phyloP scores from a whole-genome alignment of 2,329 filamentous ascomycete species.

The Arthrobotrys sinensis region DNA sequence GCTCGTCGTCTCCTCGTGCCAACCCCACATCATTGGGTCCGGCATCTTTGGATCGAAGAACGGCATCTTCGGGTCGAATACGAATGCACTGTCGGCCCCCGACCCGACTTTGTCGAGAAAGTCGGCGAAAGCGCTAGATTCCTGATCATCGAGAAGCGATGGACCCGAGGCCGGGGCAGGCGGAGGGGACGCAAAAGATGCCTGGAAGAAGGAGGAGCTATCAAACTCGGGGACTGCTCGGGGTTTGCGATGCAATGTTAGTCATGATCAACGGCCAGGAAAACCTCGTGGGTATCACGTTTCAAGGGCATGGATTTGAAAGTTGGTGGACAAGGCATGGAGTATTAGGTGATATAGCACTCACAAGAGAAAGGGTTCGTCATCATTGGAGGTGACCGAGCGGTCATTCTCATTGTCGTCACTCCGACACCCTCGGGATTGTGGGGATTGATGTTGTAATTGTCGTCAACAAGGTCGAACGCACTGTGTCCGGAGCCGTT shows the following conservation, averaged over 20 bases:
- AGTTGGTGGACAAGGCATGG: background rate
- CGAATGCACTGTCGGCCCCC: conserved; percentile 66
- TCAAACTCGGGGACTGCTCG: conserved; percentile 59
- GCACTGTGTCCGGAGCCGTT: conserved; percentile 36
- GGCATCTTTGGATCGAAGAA: conserved; percentile 57
- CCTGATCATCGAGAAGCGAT: conserved; percentile 76
- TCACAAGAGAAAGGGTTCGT: conserved; percentile 60
- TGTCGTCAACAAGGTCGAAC: conserved; percentile 28
- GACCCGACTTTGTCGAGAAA: conserved; percentile 74
- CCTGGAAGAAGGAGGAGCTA: conserved; percentile 51
- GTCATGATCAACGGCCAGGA: conserved; percentile 8
- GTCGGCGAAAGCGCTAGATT: conserved; percentile 73
- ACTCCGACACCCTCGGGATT: conserved; percentile 29
- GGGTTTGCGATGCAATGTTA: conserved; percentile 16
- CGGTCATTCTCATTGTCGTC: conserved; percentile 61
- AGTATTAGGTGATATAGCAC: background rate
- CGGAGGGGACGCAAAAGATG: conserved; percentile 67
- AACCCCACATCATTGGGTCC: conserved; percentile 61
- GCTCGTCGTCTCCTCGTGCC: conserved; percentile 50
- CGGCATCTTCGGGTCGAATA: conserved; percentile 59
- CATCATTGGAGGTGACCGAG: conserved; percentile 60
- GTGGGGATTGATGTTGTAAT: conserved; percentile 25
- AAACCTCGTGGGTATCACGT: conserved; percentile 27
- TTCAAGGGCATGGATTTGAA: conserved; percentile 18
- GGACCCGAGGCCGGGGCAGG: conserved; percentile 77